A percentile compares a stretch with the other conserved stretches of the same genome.
Conservation (phyloP, 768 basidiomycete genomes). For the Trametes coccinea region DNA sequence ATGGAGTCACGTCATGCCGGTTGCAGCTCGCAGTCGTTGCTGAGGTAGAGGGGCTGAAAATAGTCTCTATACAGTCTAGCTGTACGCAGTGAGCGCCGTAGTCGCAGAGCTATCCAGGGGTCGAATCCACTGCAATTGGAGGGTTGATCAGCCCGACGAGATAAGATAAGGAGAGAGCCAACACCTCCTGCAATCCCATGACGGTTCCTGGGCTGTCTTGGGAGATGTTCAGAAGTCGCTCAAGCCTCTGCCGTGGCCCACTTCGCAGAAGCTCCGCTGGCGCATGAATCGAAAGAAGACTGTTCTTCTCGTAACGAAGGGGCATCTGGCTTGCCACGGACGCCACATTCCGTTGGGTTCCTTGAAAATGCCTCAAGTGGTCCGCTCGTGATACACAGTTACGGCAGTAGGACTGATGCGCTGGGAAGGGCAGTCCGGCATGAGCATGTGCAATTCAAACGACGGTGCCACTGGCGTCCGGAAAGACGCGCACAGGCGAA, state of each 20-base stretch:
- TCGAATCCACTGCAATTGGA: too few species aligned
- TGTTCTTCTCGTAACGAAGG: not conserved
- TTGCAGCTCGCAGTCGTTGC: too few species aligned
- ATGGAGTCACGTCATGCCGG: too few species aligned
- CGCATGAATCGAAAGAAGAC: too few species aligned
- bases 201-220: not conserved
- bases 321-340: not conserved
- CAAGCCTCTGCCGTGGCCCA: not conserved
- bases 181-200: not conserved
- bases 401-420: slow-evolving; percentile 11
- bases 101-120: too few species aligned
- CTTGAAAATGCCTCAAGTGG: not conserved
- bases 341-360: slow-evolving; percentile 1
- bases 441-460: slow-evolving; percentile 1
- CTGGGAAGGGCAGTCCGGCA: not conserved
- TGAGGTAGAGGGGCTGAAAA: too few species aligned
- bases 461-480: slow-evolving; percentile 9
- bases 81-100: too few species aligned
- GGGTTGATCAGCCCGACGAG: too few species aligned
- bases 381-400: not conserved
- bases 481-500: slow-evolving; percentile 13
- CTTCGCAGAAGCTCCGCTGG: not conserved
- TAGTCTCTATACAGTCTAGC: too few species aligned
- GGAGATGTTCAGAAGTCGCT: too few species aligned
- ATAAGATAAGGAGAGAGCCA: not conserved